Evolutionary conservation across 2,329 filamentous ascomycete genomes (phyloP), one percentile per base, ranked within the genome.

Genomic region (Colletotrichum liaoningense): DNA sequence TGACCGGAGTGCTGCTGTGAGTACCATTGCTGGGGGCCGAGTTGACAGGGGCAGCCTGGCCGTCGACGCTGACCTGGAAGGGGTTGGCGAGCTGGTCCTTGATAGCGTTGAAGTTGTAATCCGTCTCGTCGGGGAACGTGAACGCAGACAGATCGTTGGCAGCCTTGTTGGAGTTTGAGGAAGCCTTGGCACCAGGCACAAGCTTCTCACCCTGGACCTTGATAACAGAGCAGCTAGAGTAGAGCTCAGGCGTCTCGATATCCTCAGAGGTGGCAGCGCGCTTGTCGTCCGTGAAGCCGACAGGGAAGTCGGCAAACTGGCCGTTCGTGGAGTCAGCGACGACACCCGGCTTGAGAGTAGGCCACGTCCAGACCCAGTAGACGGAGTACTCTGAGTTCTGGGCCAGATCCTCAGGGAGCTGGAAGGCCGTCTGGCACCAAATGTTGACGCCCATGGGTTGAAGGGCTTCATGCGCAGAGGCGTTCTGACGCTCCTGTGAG

Each of bases 341-440:
- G 75, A 88, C 82, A 73, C 81, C 83, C 76, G 79, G 82, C 75
- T 80, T 82, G 52, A 91, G 86, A 16, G 90, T 92, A 3, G 93
- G 92, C 94, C 95, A 99, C 82, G 97, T 93, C 97, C 97, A 98
- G 58, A 98, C 93, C 96, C 96, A 98, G 86, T 98, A 97, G 64
- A 98, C 84, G 3, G 95, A 96, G 81, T 95, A 94, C 33, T 88
- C 88, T 35, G 91, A 89, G 57, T 91, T 91, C 11, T 86, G 81
- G n/a, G 88, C 82, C 59, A 91, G 85, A 77, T 93, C 89, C 5
- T 86, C 79, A 0, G 97, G 97, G 16, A 99, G 85, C 79, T 92
- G 87, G 60, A 98, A 85, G 79, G 97, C 92, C 46, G 92, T 92
- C 82, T 98, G 95, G 84, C 97, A 98, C 85, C 88, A 92, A 63